Evolutionary conservation across 257 asterid genomes (phyloP), one percentile per base, ranked within the genome.

Genomic region (Solanum sitiens): DNA sequence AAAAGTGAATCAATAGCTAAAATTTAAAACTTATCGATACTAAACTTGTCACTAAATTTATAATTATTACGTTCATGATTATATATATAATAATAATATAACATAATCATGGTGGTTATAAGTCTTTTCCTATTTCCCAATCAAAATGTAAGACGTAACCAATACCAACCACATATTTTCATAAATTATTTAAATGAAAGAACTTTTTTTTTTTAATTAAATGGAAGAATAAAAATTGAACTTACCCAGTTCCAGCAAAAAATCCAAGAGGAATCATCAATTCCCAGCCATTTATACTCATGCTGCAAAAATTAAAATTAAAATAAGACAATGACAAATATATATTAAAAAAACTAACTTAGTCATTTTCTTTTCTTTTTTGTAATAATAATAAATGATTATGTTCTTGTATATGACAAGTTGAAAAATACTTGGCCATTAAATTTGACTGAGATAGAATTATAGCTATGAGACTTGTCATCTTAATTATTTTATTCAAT

Each of bases 221-320:
- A 20, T 72, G 42, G 50, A 21, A 39, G 0, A n/a, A 71, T 13
- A 71, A 9, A 21, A 33, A 10, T 37, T 53, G 47, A 45, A n/a
- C 85, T 8, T 92, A 95, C 98, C 98, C 98, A 4, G 93, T 90
- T 68, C 98, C 98, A 84, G 98, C 98, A 47, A 95, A 94, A 86
- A 95, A 95, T 7, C 91, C 96, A 16, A 95, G 87, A 75, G 98
- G 98, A 84, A 95, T 95, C 98, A 95, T 95, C 91, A 95, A 8
- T 86, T 94, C 95, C 98, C 96, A 94, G 32, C 96, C 93, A 67
- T 95, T 95, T 90, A 94, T 95, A 90, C 59, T 89, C 98, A 95
- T 93, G 92, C 98, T 95, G 94, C 90, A 89, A 83, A 23, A 20
- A 72, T 16, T 37, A 68, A 68, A 68, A 68, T 12, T 7, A 3